Percentiles rank a stretch among this genome's conserved stretches.
Evolutionary conservation across 2,329 filamentous ascomycete species (phyloP).

Genomic region (Penicillium frequentans): DNA sequence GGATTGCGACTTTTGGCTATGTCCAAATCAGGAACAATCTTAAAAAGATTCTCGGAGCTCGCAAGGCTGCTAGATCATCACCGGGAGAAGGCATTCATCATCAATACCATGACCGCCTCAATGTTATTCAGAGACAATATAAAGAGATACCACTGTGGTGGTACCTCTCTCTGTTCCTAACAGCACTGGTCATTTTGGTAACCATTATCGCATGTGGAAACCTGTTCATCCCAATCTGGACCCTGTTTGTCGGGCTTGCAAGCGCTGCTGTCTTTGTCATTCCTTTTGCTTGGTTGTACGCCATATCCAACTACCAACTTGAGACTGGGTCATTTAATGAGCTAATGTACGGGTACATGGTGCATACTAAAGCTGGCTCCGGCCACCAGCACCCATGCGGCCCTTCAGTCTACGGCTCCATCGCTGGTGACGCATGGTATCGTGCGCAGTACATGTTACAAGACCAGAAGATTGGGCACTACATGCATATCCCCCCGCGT

Average conservation of each 20-base stretch:
- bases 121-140: conserved; percentile 58
- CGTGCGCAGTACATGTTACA: conserved; percentile 59
- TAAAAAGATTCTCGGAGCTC: conserved; percentile 44
- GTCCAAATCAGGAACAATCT: conserved; percentile 49
- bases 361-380: conserved; percentile 48
- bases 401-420: conserved; percentile 58
- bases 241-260: conserved; percentile 57
- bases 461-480: conserved; percentile 65
- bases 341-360: conserved; percentile 61
- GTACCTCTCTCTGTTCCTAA: conserved; percentile 54
- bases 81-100: conserved; percentile 48
- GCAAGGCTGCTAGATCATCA: conserved; percentile 28
- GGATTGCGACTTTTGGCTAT: conserved; percentile 59
- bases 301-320: conserved; percentile 56
- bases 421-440: conserved; percentile 64
- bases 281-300: conserved; percentile 61
- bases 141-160: conserved; percentile 61
- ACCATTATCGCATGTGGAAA: conserved; percentile 52
- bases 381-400: conserved; percentile 59
- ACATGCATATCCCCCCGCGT: conserved; percentile 62
- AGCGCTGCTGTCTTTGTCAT: conserved; percentile 58
- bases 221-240: conserved; percentile 62
- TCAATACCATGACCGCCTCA: conserved; percentile 60
- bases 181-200: conserved; percentile 52
- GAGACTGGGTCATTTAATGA: conserved; percentile 62